Evolutionary conservation across 768 basidiomycete species (phyloP), one percentile per base, ranked within the genome.

Genomic region (Mycena vitilis): DNA sequence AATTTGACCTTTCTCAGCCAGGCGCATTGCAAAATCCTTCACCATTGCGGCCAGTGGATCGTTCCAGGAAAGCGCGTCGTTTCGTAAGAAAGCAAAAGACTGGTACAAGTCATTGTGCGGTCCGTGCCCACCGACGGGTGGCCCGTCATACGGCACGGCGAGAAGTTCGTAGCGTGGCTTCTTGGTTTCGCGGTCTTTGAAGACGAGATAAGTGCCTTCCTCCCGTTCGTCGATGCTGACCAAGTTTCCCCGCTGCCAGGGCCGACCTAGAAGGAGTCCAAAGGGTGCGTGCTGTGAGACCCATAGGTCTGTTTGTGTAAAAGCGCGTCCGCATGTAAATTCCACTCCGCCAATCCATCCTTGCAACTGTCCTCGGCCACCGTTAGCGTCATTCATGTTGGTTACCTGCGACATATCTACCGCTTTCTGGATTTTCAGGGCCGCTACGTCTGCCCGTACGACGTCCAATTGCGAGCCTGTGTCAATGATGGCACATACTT

Each of bases 331-430:
- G 47, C 74, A 74, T 9, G 42, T 56, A 1, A 80, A 49, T 5
- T 70, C 69, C 5, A 76, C 75, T n/a, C 67, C 56, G 8, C 59
- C 10, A 9, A 75, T 68, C 37, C 73, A 59, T 16, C 78, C 78
- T 51, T 59, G 52, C 12, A 76, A 59, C 4, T 65, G 47, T 0
- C 73, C 72, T 42, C 68, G 58, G 7, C 74, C 75, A 2, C 78
- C 77, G 65, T 78, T 80, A 2, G 77, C 77, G 55, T 81, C 78
- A 44, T 61, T 65, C 73, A 79, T 75, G 7, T 30, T 55, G 3
- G 65, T 73, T 0, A 42, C 18, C 5, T 60, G 18, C 1, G 22
- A 37, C 6, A 70, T 60, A 12, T 77, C 74, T 2, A 78, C 65
- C 0, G 71, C 66, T 20, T 61, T n/a, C 1, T 56, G 37, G 4